Evolutionary conservation across 768 basidiomycete species (phyloP).

Genomic region (Podaxis sp.): DNA sequence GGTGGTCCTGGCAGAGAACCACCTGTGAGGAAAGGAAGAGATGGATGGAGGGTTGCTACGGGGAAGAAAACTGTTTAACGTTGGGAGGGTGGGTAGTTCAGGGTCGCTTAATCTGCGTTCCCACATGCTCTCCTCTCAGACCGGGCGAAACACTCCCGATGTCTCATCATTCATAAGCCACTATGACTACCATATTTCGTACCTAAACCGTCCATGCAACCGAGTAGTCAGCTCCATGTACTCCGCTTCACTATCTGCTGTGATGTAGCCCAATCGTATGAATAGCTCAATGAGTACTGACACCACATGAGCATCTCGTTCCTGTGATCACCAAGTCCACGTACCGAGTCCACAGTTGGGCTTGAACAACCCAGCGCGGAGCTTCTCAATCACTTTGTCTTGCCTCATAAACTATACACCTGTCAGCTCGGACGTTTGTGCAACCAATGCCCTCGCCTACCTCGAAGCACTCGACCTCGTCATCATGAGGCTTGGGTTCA

Average conservation of each 20-base stretch:
- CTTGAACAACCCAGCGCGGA: conserved; percentile 79
- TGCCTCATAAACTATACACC: conserved; percentile 60
- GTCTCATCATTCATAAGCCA: neutral
- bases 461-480: conserved; percentile 92
- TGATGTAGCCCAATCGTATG: conserved; percentile 80
- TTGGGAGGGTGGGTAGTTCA: neutral
- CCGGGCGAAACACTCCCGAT: neutral
- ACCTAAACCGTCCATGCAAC: conserved; percentile 69
- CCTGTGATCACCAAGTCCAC: conserved; percentile 19
- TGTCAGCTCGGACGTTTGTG: neutral
- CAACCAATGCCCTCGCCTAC: conserved; percentile 30
- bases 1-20: neutral
- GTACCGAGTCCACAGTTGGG: conserved; percentile 85
- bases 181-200: conserved; percentile 53
- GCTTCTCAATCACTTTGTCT: conserved; percentile 53
- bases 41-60: neutral
- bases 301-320: neutral
- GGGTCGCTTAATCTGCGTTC: conserved; percentile 4
- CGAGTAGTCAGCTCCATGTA: conserved; percentile 74
- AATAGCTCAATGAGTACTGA: conserved; percentile 86
- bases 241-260: conserved; percentile 83
- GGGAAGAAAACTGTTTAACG: neutral
- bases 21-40: too few relatives aligned
- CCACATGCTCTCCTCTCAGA: conserved; percentile 2
- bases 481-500: conserved; percentile 74